phyloP scores from a whole-genome alignment of 768 basidiomycete species.

The Suillus variegatus region DNA sequence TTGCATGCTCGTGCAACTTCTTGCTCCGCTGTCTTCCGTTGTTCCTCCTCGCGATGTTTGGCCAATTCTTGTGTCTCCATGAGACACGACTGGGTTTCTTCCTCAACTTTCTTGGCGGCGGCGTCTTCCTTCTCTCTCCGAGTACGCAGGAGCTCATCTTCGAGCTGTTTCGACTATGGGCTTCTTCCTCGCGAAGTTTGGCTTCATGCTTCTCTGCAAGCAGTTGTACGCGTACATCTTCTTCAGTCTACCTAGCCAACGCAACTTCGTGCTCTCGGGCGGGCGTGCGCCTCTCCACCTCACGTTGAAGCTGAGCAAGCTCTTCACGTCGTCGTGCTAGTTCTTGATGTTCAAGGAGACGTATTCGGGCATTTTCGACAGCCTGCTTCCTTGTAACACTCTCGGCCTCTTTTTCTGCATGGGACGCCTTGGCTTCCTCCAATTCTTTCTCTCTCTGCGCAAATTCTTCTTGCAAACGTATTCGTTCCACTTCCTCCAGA shows the following conservation, averaged over 20 bases:
- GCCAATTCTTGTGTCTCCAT: slow-evolving; percentile 29
- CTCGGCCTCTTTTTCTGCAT: slow-evolving; percentile 28
- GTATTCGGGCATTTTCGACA: slow-evolving; percentile 26
- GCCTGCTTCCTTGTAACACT: slow-evolving; percentile 23
- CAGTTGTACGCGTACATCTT: slow-evolving; percentile 22
- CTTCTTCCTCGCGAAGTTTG: slow-evolving; percentile 31
- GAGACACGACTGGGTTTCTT: slow-evolving; percentile 20
- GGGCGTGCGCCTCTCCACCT: slow-evolving; percentile 25
- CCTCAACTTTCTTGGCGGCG: slow-evolving; percentile 21
- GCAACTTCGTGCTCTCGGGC: slow-evolving; percentile 25
- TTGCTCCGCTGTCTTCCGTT: slow-evolving; percentile 26
- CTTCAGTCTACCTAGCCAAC: slow-evolving; percentile 18
- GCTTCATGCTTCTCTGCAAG: slow-evolving; percentile 30
- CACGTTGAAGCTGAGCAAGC: slow-evolving; percentile 24
- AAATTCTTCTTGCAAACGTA: slow-evolving; percentile 29
- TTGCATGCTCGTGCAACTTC: slow-evolving; percentile 27
- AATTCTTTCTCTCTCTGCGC: slow-evolving; percentile 27
- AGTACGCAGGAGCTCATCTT: slow-evolving; percentile 28
- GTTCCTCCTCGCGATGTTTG: slow-evolving; percentile 25
- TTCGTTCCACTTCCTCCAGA: slow-evolving; percentile 29
- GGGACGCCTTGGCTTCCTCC: slow-evolving; percentile 23
- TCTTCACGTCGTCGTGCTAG: slow-evolving; percentile 25
- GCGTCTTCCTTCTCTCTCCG: slow-evolving; percentile 20
- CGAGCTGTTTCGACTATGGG: slow-evolving; percentile 20
- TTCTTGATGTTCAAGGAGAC: slow-evolving; percentile 24